These are phyloP conservation scores for Candida gorgasii DNA, from an alignment of 805 yeast species.

Conservation along the genomic window DNA sequence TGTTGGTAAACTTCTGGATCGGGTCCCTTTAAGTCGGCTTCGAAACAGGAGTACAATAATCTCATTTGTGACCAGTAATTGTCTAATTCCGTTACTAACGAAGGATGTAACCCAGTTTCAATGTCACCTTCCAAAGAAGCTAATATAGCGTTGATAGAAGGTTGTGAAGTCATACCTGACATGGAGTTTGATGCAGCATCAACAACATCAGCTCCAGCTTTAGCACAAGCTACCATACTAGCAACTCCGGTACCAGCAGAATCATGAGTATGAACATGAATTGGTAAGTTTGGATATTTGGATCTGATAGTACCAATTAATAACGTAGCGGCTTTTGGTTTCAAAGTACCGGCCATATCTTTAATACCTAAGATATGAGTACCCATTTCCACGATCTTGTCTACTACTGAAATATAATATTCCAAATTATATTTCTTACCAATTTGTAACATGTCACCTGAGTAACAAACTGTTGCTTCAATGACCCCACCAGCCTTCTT, in stretches of 20 bases:
- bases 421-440: slow-evolving; percentile 95
- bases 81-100: slow-evolving; percentile 79
- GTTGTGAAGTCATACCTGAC: slow-evolving; percentile 99
- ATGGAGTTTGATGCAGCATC: slow-evolving; percentile 96
- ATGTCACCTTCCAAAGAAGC: slow-evolving; percentile 89
- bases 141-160: slow-evolving; percentile 88
- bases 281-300: slow-evolving; percentile 89
- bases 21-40: slow-evolving; percentile 98
- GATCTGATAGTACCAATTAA: slow-evolving; percentile 80
- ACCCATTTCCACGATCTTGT: slow-evolving; percentile 85
- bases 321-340: slow-evolving; percentile 87
- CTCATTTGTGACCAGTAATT: slow-evolving; percentile 99
- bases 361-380: slow-evolving; percentile 96
- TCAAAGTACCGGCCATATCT: slow-evolving; percentile 99
- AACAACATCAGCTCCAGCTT: slow-evolving; percentile 97
- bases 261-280: slow-evolving; percentile 98
- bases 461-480: slow-evolving; percentile 97
- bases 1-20: slow-evolving; percentile 98
- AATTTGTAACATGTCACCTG: slow-evolving; percentile 96
- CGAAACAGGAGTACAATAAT: slow-evolving; percentile 92
- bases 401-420: slow-evolving; percentile 82
- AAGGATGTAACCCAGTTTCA: slow-evolving; percentile 67
- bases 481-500: slow-evolving; percentile 98
- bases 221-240: slow-evolving; percentile 90
- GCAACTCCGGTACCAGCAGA: slow-evolving; percentile 99